Base-by-base conservation (phyloP, 495 filamentous ascomycete genomes). In the Penicillium maclennaniae region DNA sequence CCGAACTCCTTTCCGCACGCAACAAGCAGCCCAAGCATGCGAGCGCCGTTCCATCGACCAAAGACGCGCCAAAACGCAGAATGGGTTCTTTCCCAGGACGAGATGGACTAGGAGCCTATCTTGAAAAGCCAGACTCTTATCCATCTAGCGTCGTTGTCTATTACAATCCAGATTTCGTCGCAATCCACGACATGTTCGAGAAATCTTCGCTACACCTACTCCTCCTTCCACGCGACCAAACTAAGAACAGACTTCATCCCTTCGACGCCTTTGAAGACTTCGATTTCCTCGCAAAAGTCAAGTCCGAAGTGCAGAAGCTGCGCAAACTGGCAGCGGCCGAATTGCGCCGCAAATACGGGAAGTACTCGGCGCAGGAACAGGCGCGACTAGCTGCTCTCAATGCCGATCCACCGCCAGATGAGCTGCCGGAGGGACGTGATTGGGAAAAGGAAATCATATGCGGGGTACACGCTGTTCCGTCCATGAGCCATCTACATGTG, bases 401-500 rank as follows among this genome's bases (percentile, higher is more conserved):
- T 56, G 58, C 58, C 5, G 66, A 75, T 46, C 64, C 67, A 6
- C 71, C 75, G 10, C 64, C 63, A 4, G 73, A 76, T 20, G 66
- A 77, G 28, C 69, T 89, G 16, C 90, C 91, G 0, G 54, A 61
- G 0, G 91, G 91, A 1, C 74, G 92, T 17, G 83, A 96, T 65
- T 98, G 89, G 87, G 73, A 78, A 37, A 66, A 67, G n/a, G 89
- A 93, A 23, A 77, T 97, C 49, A 78, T 83, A 39, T 79, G 83
- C 15, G 93, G 93, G 19, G 74, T 95, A 0, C 93, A 98, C 71
- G 87, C 88, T 3, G 78, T 83, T 49, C 93, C 93, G n/a, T 87
- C 82, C 17, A 96, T 98, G 93, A 85, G 83, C 48, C 89, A 97
- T 69, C 68, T 98, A 49, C 93, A 98, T 68, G 77, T 98, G 16